A percentile compares a stretch with the other conserved stretches of the same genome.
phyloP scores from a whole-genome alignment of 2,329 filamentous ascomycete genomes.

The Ophiocordyceps camponoti-floridani region DNA sequence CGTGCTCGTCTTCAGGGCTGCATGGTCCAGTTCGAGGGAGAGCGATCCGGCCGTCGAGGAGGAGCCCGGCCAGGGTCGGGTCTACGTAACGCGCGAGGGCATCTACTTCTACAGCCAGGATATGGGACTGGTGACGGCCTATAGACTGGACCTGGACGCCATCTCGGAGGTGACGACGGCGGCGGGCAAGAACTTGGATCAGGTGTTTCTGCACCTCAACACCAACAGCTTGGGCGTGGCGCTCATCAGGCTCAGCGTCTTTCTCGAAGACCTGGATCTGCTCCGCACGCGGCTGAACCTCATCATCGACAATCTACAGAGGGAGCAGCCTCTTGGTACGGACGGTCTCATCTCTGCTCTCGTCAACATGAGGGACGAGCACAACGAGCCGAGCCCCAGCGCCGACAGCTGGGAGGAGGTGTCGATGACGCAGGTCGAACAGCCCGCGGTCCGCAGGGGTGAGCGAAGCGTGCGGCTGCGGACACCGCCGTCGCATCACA shows the following conservation, averaged over 20 bases:
- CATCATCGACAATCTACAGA: slow-evolving; percentile 62
- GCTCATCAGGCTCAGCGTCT: slow-evolving; percentile 77
- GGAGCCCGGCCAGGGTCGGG: slow-evolving; percentile 48
- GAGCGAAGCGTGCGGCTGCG: slow-evolving; percentile 10
- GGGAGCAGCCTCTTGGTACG: slow-evolving; percentile 49
- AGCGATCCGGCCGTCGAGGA: slow-evolving; percentile 21
- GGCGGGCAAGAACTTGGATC: slow-evolving; percentile 81
- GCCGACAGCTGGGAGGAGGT: slow-evolving; percentile 86
- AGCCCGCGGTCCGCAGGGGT: slow-evolving; percentile 9
- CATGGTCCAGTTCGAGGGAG: slow-evolving; percentile 46
- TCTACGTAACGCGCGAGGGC: slow-evolving; percentile 73
- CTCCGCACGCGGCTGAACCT: slow-evolving; percentile 74
- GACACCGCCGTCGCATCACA: slow-evolving; percentile 14
- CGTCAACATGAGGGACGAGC: slow-evolving; percentile 53
- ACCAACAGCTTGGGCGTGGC: slow-evolving; percentile 45
- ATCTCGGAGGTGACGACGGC: slow-evolving; percentile 83
- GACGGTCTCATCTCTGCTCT: slow-evolving; percentile 55
- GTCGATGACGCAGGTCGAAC: slow-evolving; percentile 41
- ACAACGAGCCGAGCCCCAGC: slow-evolving; percentile 45
- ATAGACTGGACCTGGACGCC: slow-evolving; percentile 53
- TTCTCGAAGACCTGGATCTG: slow-evolving; percentile 70
- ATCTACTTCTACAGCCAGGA: slow-evolving; percentile 97
- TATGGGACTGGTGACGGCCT: slow-evolving; percentile 75
- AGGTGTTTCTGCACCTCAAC: slow-evolving; percentile 63
- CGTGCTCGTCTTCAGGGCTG: slow-evolving; percentile 80